These are phyloP conservation scores for Pezicula radicicola DNA, from an alignment of 2,329 filamentous ascomycete genomes.

Conservation along the genomic window DNA sequence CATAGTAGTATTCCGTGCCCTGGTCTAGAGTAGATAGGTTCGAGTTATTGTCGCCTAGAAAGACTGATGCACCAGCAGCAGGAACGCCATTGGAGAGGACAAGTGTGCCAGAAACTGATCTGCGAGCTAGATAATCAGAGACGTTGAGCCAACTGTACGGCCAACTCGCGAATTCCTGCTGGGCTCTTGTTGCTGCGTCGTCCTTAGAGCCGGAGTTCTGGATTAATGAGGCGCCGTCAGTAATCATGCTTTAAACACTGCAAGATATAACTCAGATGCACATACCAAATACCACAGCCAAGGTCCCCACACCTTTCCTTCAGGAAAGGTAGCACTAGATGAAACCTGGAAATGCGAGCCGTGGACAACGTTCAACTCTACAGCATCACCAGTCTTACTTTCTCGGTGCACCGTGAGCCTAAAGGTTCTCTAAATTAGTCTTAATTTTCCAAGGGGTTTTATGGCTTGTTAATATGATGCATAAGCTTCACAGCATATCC, in stretches of 20 bases:
- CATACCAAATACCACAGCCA: constrained; percentile 39
- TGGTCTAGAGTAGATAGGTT: constrained; percentile 43
- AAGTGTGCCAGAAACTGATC: constrained; percentile 40
- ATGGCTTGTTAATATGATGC: too few species aligned
- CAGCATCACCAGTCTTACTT: constrained; percentile 44
- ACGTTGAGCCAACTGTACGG: constrained; percentile 48
- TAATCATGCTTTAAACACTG: neutral
- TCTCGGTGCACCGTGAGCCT: constrained; percentile 47
- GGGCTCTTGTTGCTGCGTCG: constrained; percentile 37
- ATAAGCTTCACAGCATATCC: too few species aligned
- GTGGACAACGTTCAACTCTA: constrained; percentile 53
- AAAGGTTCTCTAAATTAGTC: too few species aligned
- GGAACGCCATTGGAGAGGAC: constrained; percentile 44
- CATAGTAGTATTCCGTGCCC: constrained; percentile 48
- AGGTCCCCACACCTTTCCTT: constrained; percentile 41
- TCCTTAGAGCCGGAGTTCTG: constrained; percentile 43
- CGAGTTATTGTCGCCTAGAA: constrained; percentile 45
- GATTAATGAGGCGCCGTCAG: neutral
- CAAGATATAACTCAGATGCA: neutral
- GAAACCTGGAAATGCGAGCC: constrained; percentile 44
- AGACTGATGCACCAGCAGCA: constrained; percentile 44
- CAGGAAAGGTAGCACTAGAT: constrained; percentile 31
- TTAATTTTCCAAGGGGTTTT: too few species aligned
- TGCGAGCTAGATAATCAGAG: constrained; percentile 44
- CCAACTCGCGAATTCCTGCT: constrained; percentile 40